phyloP scores from a whole-genome alignment of 495 filamentous ascomycete genomes.

The Aspergillus affinis region DNA sequence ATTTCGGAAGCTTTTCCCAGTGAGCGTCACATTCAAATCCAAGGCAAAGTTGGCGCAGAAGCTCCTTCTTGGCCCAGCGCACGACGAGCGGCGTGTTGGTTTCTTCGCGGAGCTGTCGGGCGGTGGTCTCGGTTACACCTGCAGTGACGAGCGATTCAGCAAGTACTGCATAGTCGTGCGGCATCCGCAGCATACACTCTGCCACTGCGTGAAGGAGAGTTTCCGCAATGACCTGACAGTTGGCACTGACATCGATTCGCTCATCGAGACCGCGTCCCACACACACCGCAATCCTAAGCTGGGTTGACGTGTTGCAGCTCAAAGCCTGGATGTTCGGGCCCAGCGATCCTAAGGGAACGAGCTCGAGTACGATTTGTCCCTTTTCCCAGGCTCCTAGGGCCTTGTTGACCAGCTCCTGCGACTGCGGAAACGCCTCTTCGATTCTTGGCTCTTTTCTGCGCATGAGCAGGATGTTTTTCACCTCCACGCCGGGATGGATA shows the following conservation, averaged over 20 bases:
- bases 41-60: conserved; percentile 42
- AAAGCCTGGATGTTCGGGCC: conserved; percentile 49
- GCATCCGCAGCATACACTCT: conserved; percentile 48
- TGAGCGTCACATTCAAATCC: conserved; percentile 43
- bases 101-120: conserved; percentile 38
- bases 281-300: conserved; percentile 42
- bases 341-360: conserved; percentile 41
- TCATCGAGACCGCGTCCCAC: conserved; percentile 38
- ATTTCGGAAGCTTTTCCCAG: conserved; percentile 42
- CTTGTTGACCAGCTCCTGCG: conserved; percentile 37
- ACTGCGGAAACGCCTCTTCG: conserved; percentile 47
- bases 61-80: conserved; percentile 45
- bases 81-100: conserved; percentile 31
- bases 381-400: conserved; percentile 44
- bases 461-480: conserved; percentile 42
- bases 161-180: conserved; percentile 50
- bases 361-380: conserved; percentile 44
- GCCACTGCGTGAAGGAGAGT: conserved; percentile 54
- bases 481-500: conserved; percentile 49
- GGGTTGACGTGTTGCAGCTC: conserved; percentile 37
- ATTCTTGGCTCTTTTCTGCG: conserved; percentile 34
- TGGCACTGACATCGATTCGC: conserved; percentile 43
- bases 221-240: conserved; percentile 53
- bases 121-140: conserved; percentile 38
- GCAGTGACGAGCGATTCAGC: conserved; percentile 46